Conservation (phyloP, 75 land plant species). For the Selaginella moellendorffii region DNA sequence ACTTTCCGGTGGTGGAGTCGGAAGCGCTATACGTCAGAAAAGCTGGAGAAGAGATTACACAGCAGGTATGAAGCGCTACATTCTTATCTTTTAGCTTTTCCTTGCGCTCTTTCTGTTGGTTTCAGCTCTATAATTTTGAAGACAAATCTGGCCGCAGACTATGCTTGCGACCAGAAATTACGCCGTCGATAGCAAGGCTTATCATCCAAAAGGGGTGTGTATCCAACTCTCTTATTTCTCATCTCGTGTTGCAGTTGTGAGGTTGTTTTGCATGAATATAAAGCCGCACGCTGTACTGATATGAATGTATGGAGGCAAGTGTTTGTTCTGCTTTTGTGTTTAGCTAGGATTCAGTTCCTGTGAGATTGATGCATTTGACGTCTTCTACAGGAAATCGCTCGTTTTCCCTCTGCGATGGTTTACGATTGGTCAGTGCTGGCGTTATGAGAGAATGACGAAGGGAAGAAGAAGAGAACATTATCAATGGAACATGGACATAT, state of each 20-base stretch:
- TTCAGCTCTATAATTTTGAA: constrained; percentile 87
- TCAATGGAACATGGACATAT: constrained; percentile 98
- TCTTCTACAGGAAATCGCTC: constrained; percentile 57
- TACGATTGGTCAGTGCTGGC: constrained; percentile 96
- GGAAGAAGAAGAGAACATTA: constrained; percentile 93
- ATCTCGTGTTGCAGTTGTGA: not conserved
- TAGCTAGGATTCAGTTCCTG: no score
- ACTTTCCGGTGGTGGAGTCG: constrained; percentile 85
- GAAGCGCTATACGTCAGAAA: constrained; percentile 86
- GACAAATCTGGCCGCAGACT: constrained; percentile 94
- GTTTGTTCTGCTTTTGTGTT: not conserved
- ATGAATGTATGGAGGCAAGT: not conserved
- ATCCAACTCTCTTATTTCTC: not conserved
- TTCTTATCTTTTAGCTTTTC: not conserved
- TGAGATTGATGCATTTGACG: not conserved
- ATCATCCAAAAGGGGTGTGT: constrained; percentile 85
- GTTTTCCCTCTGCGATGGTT: constrained; percentile 88
- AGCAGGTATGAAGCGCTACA: constrained; percentile 41
- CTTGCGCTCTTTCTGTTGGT: not conserved
- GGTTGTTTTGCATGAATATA: not conserved
- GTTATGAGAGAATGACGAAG: constrained; percentile 92
- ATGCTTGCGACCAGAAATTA: constrained; percentile 89
- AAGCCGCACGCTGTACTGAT: not conserved
- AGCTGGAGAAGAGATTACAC: constrained; percentile 93
- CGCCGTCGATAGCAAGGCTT: constrained; percentile 90